These are phyloP conservation scores for Amoebophrya sp. DNA, from an alignment of 169 alveolate species.

Conservation along the genomic window DNA sequence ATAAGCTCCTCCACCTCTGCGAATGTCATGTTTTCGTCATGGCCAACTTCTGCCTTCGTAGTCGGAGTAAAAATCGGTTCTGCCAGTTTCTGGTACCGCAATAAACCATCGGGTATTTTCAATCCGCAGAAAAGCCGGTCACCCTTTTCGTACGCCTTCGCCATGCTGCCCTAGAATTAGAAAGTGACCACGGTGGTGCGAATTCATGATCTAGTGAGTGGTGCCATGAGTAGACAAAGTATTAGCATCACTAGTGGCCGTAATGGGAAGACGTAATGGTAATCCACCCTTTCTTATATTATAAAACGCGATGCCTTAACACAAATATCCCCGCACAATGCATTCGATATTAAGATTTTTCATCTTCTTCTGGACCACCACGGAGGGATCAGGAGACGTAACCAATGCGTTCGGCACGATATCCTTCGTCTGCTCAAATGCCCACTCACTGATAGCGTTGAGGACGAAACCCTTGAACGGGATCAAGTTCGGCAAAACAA, in stretches of 20 bases:
- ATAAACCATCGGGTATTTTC: conserved; percentile 44
- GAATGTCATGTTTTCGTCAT: not conserved
- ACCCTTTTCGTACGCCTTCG: conserved; percentile 47
- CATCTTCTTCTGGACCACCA: conserved; percentile 52
- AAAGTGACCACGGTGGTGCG: no score
- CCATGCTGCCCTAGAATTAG: conserved; percentile 40
- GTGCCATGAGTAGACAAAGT: no score
- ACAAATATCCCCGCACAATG: conserved; percentile 48
- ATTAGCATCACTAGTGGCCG: no score
- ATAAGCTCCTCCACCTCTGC: not conserved
- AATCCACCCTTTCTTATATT: no score
- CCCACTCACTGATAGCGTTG: conserved; percentile 47
- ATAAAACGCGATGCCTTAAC: no score
- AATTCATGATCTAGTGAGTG: no score
- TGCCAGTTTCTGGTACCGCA: conserved; percentile 51
- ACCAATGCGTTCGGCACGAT: conserved; percentile 51
- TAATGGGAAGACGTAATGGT: no score
- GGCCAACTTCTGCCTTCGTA: conserved; percentile 52
- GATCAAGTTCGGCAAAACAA: conserved; percentile 44
- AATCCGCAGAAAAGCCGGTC: conserved; percentile 51
- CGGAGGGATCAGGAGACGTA: conserved; percentile 32
- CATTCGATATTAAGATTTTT: conserved; percentile 45
- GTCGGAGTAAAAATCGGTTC: conserved; percentile 53
- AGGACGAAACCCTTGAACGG: conserved; percentile 53
- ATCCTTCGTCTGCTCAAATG: conserved; percentile 41